Conservation (phyloP, 192 early-diverging fungal species). For the Spizellomyces punctatus region DNA sequence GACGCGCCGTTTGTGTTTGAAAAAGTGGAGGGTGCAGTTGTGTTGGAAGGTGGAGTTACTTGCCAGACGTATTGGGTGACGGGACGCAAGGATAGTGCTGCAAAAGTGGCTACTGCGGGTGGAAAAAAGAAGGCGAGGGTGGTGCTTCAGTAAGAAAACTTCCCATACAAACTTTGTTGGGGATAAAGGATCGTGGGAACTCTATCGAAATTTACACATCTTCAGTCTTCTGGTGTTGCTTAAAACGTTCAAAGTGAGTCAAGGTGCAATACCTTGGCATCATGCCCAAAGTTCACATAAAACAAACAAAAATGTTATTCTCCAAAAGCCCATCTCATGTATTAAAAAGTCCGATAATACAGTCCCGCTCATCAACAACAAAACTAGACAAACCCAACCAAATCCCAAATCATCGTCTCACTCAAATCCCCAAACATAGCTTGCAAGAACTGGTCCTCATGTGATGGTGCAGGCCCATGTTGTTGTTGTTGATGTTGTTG, state of each 20-base stretch:
- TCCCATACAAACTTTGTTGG: too few species aligned
- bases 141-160: background rate
- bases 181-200: too few species aligned
- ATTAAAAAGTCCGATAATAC: background rate
- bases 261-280: too few species aligned
- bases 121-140: slow-evolving; percentile 3
- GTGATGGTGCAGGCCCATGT: background rate
- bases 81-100: slow-evolving; percentile 24
- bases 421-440: slow-evolving; percentile 27
- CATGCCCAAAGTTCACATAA: too few species aligned
- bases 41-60: slow-evolving; percentile 28
- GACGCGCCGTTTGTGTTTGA: slow-evolving; percentile 18
- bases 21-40: background rate
- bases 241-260: too few species aligned
- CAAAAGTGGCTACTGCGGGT: background rate
- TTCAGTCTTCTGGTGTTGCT: too few species aligned
- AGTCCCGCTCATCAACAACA: background rate
- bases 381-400: slow-evolving; percentile 23
- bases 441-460: slow-evolving; percentile 11
- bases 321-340: too few species aligned
- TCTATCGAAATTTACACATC: too few species aligned
- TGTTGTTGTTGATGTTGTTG: background rate
- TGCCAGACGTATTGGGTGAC: slow-evolving; percentile 44
- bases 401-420: slow-evolving; percentile 18
- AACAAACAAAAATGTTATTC: too few species aligned